These are phyloP conservation scores for Umbellularia californica DNA, from an alignment of 164 flowering plant species.

Conservation along the genomic window DNA sequence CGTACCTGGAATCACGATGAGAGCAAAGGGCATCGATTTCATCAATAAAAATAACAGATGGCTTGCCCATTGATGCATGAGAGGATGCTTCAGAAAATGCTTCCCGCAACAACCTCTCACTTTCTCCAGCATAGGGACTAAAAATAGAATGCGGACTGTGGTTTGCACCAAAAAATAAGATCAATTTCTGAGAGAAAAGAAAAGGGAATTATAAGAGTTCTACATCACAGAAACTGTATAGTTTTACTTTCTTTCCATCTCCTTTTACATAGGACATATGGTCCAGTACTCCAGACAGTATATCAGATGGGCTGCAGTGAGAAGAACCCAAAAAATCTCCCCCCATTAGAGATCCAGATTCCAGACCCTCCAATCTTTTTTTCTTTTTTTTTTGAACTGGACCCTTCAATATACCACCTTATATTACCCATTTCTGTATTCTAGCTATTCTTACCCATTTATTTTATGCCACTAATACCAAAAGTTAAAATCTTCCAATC, in stretches of 20 bases:
- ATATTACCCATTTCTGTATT: neutral
- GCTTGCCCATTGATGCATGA: conserved; percentile 49
- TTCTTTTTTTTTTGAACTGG: too few relatives aligned
- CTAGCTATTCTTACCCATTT: neutral
- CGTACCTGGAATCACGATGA: conserved; percentile 74
- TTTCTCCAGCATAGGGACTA: conserved; percentile 90
- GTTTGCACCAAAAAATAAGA: conserved; percentile 8
- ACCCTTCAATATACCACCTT: too few relatives aligned
- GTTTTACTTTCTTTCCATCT: neutral
- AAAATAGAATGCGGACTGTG: conserved; percentile 82
- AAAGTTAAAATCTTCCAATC: neutral
- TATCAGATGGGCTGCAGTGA: neutral
- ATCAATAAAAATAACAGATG: conserved; percentile 84
- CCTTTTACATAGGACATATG: neutral
- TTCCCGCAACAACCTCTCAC: conserved; percentile 76
- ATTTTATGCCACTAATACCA: too few relatives aligned
- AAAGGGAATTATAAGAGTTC: neutral
- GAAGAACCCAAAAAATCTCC: neutral
- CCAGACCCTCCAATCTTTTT: too few relatives aligned
- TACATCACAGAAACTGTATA: neutral
- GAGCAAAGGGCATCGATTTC: conserved; percentile 95
- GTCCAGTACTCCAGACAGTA: neutral
- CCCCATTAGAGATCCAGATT: neutral
- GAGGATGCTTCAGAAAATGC: conserved; percentile 80
- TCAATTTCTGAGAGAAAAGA: conserved; percentile 3